Evolutionary conservation across 164 flowering plant species (phyloP).

Genomic region (Vitis amurensis): DNA sequence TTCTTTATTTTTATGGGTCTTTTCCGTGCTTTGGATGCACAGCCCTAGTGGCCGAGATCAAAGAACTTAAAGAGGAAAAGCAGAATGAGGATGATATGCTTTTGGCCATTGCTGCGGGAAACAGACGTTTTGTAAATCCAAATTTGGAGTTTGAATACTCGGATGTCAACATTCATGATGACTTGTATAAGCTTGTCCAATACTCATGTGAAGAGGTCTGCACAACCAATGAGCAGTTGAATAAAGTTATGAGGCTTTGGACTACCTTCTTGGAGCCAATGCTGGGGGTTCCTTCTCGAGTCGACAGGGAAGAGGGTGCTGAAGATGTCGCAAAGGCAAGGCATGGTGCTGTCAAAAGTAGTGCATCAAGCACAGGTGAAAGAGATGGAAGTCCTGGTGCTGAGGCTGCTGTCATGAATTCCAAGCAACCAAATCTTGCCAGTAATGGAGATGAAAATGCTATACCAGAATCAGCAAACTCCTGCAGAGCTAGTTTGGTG

Average conservation of each 20-base stretch:
- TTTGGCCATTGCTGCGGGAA: constrained; percentile 49
- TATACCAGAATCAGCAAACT: constrained; percentile 18
- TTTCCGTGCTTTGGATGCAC: constrained; percentile 12
- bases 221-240: constrained; percentile 57
- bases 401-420: constrained; percentile 21
- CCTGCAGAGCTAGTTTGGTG: constrained; percentile 20
- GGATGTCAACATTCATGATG: constrained; percentile 54
- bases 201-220: constrained; percentile 73
- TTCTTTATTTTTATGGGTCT: not conserved
- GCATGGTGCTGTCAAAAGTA: constrained; percentile 18
- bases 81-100: constrained; percentile 59
- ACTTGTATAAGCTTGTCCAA: constrained; percentile 54
- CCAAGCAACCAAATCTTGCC: constrained; percentile 28
- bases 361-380: constrained; percentile 26
- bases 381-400: constrained; percentile 32
- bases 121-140: constrained; percentile 41
- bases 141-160: constrained; percentile 48
- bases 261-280: constrained; percentile 61
- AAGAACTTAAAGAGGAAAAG: constrained; percentile 57
- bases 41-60: constrained; percentile 67
- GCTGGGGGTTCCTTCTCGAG: constrained; percentile 49
- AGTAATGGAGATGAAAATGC: constrained; percentile 30
- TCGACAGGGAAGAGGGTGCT: constrained; percentile 20
- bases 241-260: constrained; percentile 58
- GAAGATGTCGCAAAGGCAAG: constrained; percentile 31